phyloP scores from a whole-genome alignment of 768 basidiomycete genomes.

The Pisolithus tinctorius region DNA sequence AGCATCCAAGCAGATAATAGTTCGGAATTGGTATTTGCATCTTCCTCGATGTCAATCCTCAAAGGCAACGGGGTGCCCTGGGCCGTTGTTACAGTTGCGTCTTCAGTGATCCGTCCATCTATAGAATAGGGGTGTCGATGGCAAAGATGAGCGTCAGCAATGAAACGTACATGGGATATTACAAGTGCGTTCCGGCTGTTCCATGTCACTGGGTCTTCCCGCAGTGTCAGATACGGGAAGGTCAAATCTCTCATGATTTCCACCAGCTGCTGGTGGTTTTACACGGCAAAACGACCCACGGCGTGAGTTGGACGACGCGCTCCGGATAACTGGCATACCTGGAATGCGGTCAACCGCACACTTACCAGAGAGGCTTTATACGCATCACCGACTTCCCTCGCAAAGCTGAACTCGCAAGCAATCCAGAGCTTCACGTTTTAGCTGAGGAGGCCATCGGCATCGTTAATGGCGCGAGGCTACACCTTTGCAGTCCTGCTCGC shows the following conservation, averaged over 20 bases:
- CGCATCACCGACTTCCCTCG: no score
- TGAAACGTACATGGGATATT: background rate
- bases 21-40: conserved; percentile 11
- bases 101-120: background rate
- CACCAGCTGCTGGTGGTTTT: background rate
- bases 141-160: background rate
- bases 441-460: no score
- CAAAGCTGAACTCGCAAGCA: no score
- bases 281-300: background rate
- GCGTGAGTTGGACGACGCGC: no score
- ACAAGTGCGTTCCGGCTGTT: background rate
- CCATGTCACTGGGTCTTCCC: background rate
- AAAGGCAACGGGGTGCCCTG: conserved; percentile 1
- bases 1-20: conserved; percentile 20
- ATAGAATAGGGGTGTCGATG: background rate
- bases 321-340: no score
- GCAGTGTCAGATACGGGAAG: background rate
- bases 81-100: background rate
- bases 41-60: conserved; percentile 1
- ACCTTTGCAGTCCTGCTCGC: no score
- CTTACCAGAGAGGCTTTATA: no score
- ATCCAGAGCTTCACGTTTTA: no score
- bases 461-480: no score
- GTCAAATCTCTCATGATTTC: background rate
- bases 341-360: no score